Evolutionary conservation across 2,329 filamentous ascomycete species (phyloP), one percentile per base, ranked within the genome.

Genomic region (Neofusicoccum kwambonambiense): DNA sequence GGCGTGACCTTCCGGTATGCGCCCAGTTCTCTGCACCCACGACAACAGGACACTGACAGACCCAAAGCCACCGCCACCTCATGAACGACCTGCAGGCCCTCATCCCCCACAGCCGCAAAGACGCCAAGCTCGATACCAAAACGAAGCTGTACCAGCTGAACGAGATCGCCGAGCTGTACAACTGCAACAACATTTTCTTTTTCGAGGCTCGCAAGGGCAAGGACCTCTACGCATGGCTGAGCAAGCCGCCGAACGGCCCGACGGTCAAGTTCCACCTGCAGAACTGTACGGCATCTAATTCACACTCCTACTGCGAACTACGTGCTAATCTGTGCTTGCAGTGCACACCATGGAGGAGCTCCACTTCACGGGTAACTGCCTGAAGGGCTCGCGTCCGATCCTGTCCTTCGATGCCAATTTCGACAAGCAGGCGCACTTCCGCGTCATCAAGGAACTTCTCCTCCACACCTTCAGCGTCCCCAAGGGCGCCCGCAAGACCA

Each of bases 261-360:
- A 90, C 88, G 1, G 81, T 89, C 68, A 90, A 90, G 72, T 85
- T 95, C 78, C 91, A 95, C 74, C 83, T 92, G 60, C 91, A 95
- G 76, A 93, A 93, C 73, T 75, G 87, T 89, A 78, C n/a, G 22
- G 17, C 35, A 27, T 13, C 27, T 12, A 4, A 37, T 45, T 39
- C 8, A 2, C 3, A 3, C 27, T 11, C 15, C 31, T 13, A 17
- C 11, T 41, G 39, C 17, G 27, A 37, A n/a, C 49, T 47, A 49
- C 52, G 44, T 64, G 39, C 62, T 64, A 35, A 58, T 19, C 35
- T 31, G 19, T 3, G 17, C n/a, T n/a, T 45, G 31, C 79, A 75
- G 85, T 97, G 74, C 93, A 97, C 80, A 97, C 94, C 9, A 97
- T 96, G 92, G 92, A 94, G 74, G 95, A 99, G 78, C 84, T 99